Evolutionary conservation across 768 basidiomycete species (phyloP), one percentile per base, ranked within the genome.

Genomic region (Mycena belliarum): DNA sequence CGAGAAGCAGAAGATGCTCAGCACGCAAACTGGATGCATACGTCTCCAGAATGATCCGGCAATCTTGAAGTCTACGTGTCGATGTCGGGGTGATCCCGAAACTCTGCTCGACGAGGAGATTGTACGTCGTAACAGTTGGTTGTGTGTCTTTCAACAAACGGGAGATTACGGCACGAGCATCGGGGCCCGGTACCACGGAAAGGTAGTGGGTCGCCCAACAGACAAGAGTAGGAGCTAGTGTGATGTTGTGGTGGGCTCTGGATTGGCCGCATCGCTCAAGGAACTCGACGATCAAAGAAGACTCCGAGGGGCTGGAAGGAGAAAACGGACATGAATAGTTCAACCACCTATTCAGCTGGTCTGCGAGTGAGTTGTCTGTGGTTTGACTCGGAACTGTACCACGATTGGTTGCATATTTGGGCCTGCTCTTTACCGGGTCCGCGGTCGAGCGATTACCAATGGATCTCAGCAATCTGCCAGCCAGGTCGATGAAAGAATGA

Each of bases 1-100:
- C 81, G 18, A 82, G 72, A 8, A 61, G 69, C 8, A 73, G 70
- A 16, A 83, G 64, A 20, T 66, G 66, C 40, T 73, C 70, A 0
- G 65, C 66, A 20, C 69, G 67, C 16, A 85, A 66, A 12, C 65
- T 52, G 3, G 59, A 40, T 56, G 67, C 62, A 47, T 76, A 72
- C 0, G 46, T 40, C 25, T 72, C 66, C 3, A 67, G 38, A 59
- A 61, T 53, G 52, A 63, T 50, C 55, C 26, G 49, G 37, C 41
- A 42, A 21, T 55, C 41, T 25, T 43, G 32, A 40, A 62, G 57
- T 51, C 52, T 33, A 26, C 23, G 42, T 14, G 24, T n/a, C 50
- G 43, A 44, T 14, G 52, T 9, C 47, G 45, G 44, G 20, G 53
- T 61, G 47, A 38, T 18, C n/a, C 43, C 56, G 12, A 63, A 62